Conservation (phyloP, 805 yeast genomes). For the Metschnikowia henanensis region DNA sequence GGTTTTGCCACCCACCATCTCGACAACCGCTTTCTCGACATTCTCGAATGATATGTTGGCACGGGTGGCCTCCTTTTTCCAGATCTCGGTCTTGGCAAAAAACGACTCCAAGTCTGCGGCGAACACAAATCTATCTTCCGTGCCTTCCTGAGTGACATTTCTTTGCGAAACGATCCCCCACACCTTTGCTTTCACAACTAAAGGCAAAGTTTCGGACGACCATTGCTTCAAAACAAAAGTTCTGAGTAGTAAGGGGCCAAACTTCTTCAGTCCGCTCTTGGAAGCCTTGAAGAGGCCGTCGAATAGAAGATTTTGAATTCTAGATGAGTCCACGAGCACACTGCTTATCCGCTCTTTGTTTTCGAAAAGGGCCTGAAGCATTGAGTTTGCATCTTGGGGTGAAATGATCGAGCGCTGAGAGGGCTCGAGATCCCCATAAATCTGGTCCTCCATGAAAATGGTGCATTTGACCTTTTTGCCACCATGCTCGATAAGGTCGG, state of each 20-base stretch:
- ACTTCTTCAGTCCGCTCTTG: slow-evolving; percentile 47
- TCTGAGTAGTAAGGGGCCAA: slow-evolving; percentile 52
- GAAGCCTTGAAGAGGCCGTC: slow-evolving; percentile 41
- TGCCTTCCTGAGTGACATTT: slow-evolving; percentile 21
- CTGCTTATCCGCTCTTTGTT: slow-evolving; percentile 22
- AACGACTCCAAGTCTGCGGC: slow-evolving; percentile 31
- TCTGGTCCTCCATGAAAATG: slow-evolving; percentile 49
- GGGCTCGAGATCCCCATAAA: slow-evolving; percentile 55
- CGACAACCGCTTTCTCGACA: slow-evolving; percentile 59
- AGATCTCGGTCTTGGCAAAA: slow-evolving; percentile 46
- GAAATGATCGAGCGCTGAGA: slow-evolving; percentile 54
- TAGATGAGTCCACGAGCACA: slow-evolving; percentile 27
- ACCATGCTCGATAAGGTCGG: slow-evolving; percentile 33
- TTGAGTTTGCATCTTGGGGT: slow-evolving; percentile 60
- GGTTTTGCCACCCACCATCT: slow-evolving; percentile 49
- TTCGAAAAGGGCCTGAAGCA: slow-evolving; percentile 28
- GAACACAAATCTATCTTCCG: slow-evolving; percentile 35
- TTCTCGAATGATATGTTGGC: slow-evolving; percentile 46
- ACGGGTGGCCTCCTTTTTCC: slow-evolving; percentile 42
- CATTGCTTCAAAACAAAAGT: slow-evolving; percentile 76
- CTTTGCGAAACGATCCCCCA: slow-evolving; percentile 32
- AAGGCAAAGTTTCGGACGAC: slow-evolving; percentile 29
- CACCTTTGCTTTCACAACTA: slow-evolving; percentile 50
- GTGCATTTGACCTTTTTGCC: slow-evolving; percentile 33
- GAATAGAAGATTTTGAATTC: slow-evolving; percentile 27